Evolutionary conservation across 2,329 filamentous ascomycete genomes (phyloP).

Genomic region (Fusarium poae): DNA sequence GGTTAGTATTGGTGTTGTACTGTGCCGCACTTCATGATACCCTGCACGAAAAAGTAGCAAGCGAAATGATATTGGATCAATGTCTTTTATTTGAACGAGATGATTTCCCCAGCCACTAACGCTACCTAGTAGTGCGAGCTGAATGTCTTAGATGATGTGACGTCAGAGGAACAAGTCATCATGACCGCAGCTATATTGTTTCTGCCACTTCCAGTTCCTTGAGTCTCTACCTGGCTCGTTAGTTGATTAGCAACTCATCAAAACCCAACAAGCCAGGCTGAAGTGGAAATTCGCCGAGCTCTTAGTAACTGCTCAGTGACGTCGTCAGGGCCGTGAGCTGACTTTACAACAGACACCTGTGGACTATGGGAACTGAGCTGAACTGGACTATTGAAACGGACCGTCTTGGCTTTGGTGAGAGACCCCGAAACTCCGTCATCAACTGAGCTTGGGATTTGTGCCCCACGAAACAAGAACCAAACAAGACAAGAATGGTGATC

Average conservation of each 20-base stretch:
- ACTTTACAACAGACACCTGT: background rate
- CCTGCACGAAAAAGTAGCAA: constrained; percentile 40
- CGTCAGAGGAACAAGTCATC: constrained; percentile 29
- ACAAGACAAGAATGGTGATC: constrained; percentile 27
- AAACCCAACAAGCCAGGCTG: constrained; percentile 1
- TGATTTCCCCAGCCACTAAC: constrained; percentile 20
- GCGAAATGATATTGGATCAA: constrained; percentile 39
- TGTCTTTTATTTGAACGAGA: constrained; percentile 19
- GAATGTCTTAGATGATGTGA: constrained; percentile 15
- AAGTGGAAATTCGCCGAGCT: constrained; percentile 16
- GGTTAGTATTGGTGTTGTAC: constrained; percentile 2
- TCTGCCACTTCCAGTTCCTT: constrained; percentile 7
- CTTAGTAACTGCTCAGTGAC: constrained; percentile 15
- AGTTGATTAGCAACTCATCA: constrained; percentile 15
- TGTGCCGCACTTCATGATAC: constrained; percentile 45
- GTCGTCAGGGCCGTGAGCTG: constrained; percentile 31
- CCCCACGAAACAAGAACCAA: constrained; percentile 13
- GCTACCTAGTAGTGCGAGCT: background rate
- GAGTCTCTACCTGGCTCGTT: constrained; percentile 1
- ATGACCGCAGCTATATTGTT: constrained; percentile 12
- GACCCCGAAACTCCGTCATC: constrained; percentile 35
- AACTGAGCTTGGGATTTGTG: constrained; percentile 4
- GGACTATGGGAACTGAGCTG: background rate
- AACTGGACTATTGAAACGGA: constrained; percentile 13
- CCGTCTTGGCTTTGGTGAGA: constrained; percentile 10